Conservation (phyloP, 2,329 filamentous ascomycete genomes). For the Arthroderma sp. region DNA sequence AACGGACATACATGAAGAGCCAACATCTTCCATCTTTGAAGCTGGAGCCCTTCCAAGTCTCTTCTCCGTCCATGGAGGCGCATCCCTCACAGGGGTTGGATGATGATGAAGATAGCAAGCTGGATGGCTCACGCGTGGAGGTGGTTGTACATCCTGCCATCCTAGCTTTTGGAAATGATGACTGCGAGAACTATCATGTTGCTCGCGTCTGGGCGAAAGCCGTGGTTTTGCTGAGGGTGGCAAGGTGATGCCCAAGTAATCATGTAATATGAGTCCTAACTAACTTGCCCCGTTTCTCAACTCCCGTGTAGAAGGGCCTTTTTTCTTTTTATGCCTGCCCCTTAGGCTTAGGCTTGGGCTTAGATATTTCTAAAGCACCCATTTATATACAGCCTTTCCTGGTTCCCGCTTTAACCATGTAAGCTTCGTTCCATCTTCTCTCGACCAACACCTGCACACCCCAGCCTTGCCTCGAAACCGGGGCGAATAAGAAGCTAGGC, state of each 20-base stretch:
- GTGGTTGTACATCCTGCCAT: constrained; percentile 16
- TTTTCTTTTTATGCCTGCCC: neutral
- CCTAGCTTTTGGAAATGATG: constrained; percentile 17
- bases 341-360: too few relatives aligned
- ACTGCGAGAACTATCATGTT: constrained; percentile 17
- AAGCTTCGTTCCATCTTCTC: neutral
- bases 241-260: neutral
- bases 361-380: too few relatives aligned
- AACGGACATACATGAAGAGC: constrained; percentile 13
- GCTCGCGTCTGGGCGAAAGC: constrained; percentile 17
- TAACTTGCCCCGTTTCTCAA: neutral
- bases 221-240: constrained; percentile 12
- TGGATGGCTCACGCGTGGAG: constrained; percentile 14
- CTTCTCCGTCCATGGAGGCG: constrained; percentile 12
- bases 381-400: neutral
- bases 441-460: neutral
- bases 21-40: neutral
- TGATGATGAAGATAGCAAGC: constrained; percentile 15
- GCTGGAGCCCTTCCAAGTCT: constrained; percentile 3
- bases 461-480: neutral
- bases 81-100: constrained; percentile 16
- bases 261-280: neutral
- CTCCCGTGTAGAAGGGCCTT: too few relatives aligned
- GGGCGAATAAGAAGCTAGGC: neutral
- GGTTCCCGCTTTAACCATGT: neutral